Evolutionary conservation across 495 filamentous ascomycete genomes (phyloP).

Genomic region (Oleoguttula mirabilis): DNA sequence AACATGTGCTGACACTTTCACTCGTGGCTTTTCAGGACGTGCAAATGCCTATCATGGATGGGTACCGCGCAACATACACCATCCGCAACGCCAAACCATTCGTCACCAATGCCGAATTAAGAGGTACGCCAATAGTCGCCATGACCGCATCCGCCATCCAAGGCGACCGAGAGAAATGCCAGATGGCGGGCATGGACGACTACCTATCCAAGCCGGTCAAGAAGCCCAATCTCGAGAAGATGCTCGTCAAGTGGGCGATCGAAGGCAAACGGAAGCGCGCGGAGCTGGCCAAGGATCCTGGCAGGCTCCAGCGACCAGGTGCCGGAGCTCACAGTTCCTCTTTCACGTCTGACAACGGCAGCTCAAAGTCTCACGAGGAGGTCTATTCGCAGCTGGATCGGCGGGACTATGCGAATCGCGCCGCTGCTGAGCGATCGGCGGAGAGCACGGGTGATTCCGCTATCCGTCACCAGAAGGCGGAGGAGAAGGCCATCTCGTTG

Average conservation of each 20-base stretch:
- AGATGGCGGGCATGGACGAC: conserved; percentile 69
- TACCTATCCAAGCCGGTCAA: conserved; percentile 71
- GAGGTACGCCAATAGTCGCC: conserved; percentile 59
- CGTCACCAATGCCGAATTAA: conserved; percentile 35
- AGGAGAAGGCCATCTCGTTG: conserved; percentile 36
- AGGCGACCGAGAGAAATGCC: conserved; percentile 69
- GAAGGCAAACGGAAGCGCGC: conserved; percentile 24
- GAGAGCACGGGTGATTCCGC: conserved; percentile 24
- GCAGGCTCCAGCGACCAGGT: conserved; percentile 9
- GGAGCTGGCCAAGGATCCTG: not conserved
- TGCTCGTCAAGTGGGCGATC: conserved; percentile 43
- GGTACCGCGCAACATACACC: conserved; percentile 62
- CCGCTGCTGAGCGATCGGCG: conserved; percentile 17
- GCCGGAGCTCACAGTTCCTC: not conserved
- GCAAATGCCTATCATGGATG: conserved; percentile 74
- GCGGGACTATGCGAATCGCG: conserved; percentile 15
- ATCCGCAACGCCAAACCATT: conserved; percentile 52
- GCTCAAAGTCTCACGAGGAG: conserved; percentile 8
- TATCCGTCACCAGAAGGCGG: conserved; percentile 27
- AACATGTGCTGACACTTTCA: not conserved
- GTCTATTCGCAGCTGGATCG: conserved; percentile 15
- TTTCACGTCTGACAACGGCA: conserved; percentile 5
- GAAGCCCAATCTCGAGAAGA: conserved; percentile 54
- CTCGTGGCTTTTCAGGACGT: conserved; percentile 48
- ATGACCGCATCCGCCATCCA: conserved; percentile 76